Percentiles rank a stretch among this genome's conserved stretches.
Conservation (phyloP, 2,329 filamentous ascomycete genomes). For the Pyricularia sp. region DNA sequence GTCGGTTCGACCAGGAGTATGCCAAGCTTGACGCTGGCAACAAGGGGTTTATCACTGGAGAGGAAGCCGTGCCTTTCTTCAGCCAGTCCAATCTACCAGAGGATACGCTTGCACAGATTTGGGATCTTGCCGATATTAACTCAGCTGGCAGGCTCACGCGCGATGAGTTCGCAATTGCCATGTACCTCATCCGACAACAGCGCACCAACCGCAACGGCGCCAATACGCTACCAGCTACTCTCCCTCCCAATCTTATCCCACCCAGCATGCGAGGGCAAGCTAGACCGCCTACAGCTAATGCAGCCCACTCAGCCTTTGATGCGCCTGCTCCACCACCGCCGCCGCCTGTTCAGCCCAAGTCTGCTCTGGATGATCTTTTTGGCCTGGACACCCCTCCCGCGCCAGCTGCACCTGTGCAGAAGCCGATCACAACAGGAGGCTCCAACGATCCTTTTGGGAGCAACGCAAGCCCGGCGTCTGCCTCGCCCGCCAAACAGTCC, state of each 20-base stretch:
- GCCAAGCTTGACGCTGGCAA: slow-evolving; percentile 70
- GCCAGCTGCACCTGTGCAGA: slow-evolving; percentile 43
- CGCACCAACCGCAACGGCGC: slow-evolving; percentile 57
- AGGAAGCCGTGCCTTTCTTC: slow-evolving; percentile 90
- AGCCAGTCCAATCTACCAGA: slow-evolving; percentile 85
- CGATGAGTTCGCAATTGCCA: slow-evolving; percentile 94
- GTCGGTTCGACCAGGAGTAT: slow-evolving; percentile 81
- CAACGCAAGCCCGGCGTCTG: slow-evolving; percentile 35
- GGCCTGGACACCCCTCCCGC: slow-evolving; percentile 65
- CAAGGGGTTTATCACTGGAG: slow-evolving; percentile 79
- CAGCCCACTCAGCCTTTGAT: slow-evolving; percentile 39
- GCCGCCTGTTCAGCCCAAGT: slow-evolving; percentile 31
- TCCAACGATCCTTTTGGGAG: slow-evolving; percentile 60
- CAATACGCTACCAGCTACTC: slow-evolving; percentile 57
- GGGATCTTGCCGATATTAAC: slow-evolving; percentile 93
- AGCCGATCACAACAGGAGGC: slow-evolving; percentile 62
- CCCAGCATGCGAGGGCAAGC: slow-evolving; percentile 68
- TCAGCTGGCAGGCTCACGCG: slow-evolving; percentile 76
- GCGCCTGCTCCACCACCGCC: slow-evolving; percentile 27
- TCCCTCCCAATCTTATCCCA: slow-evolving; percentile 76
- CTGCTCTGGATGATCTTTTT: slow-evolving; percentile 88
- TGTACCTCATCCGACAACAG: slow-evolving; percentile 93
- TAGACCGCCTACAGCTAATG: slow-evolving; percentile 34
- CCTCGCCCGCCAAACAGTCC: slow-evolving; percentile 45
- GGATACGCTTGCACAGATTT: slow-evolving; percentile 85